These are phyloP conservation scores for Kazachstania viticola DNA, from an alignment of 805 yeast species.

Conservation along the genomic window DNA sequence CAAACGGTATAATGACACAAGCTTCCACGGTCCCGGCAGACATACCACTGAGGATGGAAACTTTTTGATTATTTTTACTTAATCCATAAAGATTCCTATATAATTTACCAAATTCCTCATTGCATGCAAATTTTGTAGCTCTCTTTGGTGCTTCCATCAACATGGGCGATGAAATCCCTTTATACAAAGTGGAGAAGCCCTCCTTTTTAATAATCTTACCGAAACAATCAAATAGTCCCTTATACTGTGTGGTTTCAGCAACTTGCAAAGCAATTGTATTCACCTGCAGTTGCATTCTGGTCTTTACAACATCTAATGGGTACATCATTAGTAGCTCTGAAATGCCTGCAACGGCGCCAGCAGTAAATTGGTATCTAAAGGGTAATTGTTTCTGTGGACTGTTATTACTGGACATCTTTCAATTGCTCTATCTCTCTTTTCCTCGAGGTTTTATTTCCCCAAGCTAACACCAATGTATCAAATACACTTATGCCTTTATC, in stretches of 20 bases:
- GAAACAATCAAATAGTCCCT: constrained; percentile 55
- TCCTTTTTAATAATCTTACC: constrained; percentile 72
- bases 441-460: too few relatives aligned
- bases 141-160: constrained; percentile 98
- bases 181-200: constrained; percentile 71
- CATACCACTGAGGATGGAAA: constrained; percentile 90
- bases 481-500: too few relatives aligned
- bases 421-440: too few relatives aligned
- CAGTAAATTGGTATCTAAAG: constrained; percentile 77
- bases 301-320: constrained; percentile 93
- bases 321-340: constrained; percentile 93
- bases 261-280: constrained; percentile 20
- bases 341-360: constrained; percentile 95
- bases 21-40: constrained; percentile 97
- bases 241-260: constrained; percentile 2
- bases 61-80: constrained; percentile 57
- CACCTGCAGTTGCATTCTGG: constrained; percentile 78
- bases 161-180: constrained; percentile 91
- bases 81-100: constrained; percentile 64
- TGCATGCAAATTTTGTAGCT: constrained; percentile 96
- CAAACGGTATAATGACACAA: constrained; percentile 95
- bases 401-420: too few relatives aligned
- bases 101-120: constrained; percentile 88
- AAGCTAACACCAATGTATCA: too few relatives aligned
- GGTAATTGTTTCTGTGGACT: constrained; percentile 45